These are phyloP conservation scores for Umbelopsis sp. DNA, from an alignment of 192 early-diverging fungal species.

Conservation along the genomic window DNA sequence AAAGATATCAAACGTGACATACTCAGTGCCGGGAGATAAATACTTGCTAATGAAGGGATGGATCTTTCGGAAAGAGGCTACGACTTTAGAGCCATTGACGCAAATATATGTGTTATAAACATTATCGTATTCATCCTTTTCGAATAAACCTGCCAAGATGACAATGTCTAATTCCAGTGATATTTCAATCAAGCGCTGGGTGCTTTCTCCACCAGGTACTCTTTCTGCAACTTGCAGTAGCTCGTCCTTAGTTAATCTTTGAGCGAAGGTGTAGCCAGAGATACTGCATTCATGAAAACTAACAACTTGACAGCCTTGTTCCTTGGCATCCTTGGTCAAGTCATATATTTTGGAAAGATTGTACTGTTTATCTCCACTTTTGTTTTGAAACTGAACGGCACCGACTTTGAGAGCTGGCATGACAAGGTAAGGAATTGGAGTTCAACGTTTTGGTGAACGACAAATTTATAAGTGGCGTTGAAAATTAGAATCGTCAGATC, in stretches of 20 bases:
- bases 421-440: no score
- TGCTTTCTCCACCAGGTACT: conserved; percentile 12
- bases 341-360: conserved; percentile 14
- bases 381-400: conserved; percentile 16
- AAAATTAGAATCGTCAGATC: no score
- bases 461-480: no score
- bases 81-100: conserved; percentile 13
- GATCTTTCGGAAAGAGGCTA: conserved; percentile 24
- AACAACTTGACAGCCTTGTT: conserved; percentile 19
- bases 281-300: conserved; percentile 26
- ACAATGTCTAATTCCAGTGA: not conserved
- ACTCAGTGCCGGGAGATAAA: conserved; percentile 12
- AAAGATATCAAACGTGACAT: conserved; percentile 23
- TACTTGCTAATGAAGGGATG: conserved; percentile 23
- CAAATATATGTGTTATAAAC: conserved; percentile 25
- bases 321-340: conserved; percentile 10
- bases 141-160: conserved; percentile 18
- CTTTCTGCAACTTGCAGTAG: conserved; percentile 15
- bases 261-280: conserved; percentile 24
- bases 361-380: conserved; percentile 22
- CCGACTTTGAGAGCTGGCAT: conserved; percentile 14
- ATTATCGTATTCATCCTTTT: conserved; percentile 25
- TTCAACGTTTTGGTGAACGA: not conserved
- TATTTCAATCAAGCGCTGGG: conserved; percentile 12
- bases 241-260: conserved; percentile 11